Evolutionary conservation across 192 early-diverging fungal genomes (phyloP).

Genomic region (Tieghemiomyces parasiticus): DNA sequence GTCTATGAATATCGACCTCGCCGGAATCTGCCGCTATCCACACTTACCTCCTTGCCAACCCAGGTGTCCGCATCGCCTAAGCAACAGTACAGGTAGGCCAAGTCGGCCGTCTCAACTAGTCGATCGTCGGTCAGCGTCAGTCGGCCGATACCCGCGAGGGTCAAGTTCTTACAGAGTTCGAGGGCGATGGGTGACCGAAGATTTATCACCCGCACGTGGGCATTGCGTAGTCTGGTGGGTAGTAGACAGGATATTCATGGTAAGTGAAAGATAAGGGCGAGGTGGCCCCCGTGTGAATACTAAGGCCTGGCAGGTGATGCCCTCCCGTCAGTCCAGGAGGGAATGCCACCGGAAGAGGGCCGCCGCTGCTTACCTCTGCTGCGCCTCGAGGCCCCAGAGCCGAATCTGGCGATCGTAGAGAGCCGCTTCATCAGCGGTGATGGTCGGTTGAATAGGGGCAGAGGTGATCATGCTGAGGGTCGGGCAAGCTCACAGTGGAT

Average conservation of each 20-base stretch:
- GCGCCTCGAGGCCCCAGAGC: constrained; percentile 91
- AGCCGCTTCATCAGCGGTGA: constrained; percentile 67
- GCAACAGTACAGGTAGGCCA: constrained; percentile 57
- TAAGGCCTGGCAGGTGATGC: too few relatives aligned
- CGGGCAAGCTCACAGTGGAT: too few relatives aligned
- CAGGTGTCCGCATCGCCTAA: not conserved
- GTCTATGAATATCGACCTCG: not conserved
- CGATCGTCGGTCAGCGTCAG: constrained; percentile 53
- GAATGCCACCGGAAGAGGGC: too few relatives aligned
- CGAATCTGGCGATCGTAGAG: constrained; percentile 97
- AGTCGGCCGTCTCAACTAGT: constrained; percentile 38
- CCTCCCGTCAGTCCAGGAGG: too few relatives aligned
- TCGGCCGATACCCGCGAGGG: constrained; percentile 69
- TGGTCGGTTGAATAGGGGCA: too few relatives aligned
- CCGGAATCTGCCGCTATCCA: not conserved
- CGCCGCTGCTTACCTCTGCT: constrained; percentile 69
- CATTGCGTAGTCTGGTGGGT: constrained; percentile 66
- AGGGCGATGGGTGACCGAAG: constrained; percentile 50
- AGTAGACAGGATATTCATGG: too few relatives aligned
- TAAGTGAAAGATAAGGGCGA: too few relatives aligned
- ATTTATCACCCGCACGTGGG: constrained; percentile 59
- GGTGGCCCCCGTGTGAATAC: too few relatives aligned
- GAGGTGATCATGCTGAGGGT: too few relatives aligned
- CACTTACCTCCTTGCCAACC: not conserved
- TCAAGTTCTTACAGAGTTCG: constrained; percentile 87